A percentile compares a stretch with the other conserved stretches of the same genome.
Conservation (phyloP, 1,284 basidiomycete species). For the Melampsora medusae region DNA sequence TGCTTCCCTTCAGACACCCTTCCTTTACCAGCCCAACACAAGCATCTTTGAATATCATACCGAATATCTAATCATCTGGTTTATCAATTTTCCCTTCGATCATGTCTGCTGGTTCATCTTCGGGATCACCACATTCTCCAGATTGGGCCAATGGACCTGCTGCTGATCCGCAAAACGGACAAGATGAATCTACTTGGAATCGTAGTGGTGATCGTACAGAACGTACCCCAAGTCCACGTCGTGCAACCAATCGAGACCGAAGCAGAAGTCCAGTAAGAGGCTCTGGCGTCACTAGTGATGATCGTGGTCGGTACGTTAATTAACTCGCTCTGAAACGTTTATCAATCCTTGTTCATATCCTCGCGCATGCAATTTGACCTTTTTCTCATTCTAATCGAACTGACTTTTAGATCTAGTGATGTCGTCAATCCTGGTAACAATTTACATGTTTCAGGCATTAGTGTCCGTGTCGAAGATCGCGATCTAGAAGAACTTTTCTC, state of each 20-base stretch:
- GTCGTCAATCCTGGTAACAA: constrained; percentile 86
- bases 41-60: neutral
- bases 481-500: constrained; percentile 83
- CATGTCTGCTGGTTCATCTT: neutral
- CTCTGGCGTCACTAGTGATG: constrained; percentile 3
- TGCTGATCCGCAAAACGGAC: constrained; percentile 9
- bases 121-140: constrained; percentile 4
- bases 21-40: neutral
- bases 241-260: constrained; percentile 12
- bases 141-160: constrained; percentile 44
- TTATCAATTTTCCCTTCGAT: neutral
- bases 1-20: neutral
- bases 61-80: neutral
- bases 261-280: constrained; percentile 30
- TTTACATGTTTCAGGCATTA: constrained; percentile 86
- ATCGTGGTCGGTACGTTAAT: constrained; percentile 37
- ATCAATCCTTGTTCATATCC: no score
- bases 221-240: constrained; percentile 20
- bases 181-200: neutral
- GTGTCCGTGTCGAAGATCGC: constrained; percentile 73
- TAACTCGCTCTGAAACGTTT: neutral
- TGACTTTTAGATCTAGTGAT: constrained; percentile 53
- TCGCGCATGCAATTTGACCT: neutral
- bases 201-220: neutral
- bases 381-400: neutral